Conservation (phyloP, 805 yeast species). For the Metschnikowia amazonensis region DNA sequence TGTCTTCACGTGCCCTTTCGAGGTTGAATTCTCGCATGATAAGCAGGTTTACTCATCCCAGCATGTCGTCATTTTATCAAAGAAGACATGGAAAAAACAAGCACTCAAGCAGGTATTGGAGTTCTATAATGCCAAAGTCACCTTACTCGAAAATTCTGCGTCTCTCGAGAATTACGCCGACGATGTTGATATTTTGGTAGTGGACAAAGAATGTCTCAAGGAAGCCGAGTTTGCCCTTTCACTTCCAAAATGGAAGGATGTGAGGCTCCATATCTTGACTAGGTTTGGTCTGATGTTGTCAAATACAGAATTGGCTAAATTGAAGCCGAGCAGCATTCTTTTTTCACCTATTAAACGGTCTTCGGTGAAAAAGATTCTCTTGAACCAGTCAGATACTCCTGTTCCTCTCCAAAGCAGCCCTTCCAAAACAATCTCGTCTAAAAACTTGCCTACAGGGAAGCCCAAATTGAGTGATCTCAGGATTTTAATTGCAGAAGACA, state of each 20-base stretch:
- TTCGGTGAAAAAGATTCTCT: conserved; percentile 18
- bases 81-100: conserved; percentile 27
- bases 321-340: conserved; percentile 21
- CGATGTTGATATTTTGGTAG: conserved; percentile 19
- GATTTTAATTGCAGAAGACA: conserved; percentile 55
- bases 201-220: conserved; percentile 19
- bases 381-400: conserved; percentile 6
- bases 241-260: conserved; percentile 6
- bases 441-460: background rate
- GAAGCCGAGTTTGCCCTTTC: conserved; percentile 6
- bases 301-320: conserved; percentile 17
- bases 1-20: conserved; percentile 31
- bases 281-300: conserved; percentile 29
- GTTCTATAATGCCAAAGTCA: conserved; percentile 32
- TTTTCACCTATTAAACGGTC: conserved; percentile 29
- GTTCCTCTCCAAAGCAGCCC: background rate
- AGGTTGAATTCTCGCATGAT: conserved; percentile 24
- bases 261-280: conserved; percentile 24
- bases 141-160: conserved; percentile 17
- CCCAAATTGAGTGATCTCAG: conserved; percentile 34
- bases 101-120: conserved; percentile 33
- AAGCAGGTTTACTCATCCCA: conserved; percentile 9
- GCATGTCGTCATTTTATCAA: conserved; percentile 31
- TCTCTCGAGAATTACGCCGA: conserved; percentile 13
- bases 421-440: background rate